These are phyloP conservation scores for Stemphylium vesicarium DNA, from an alignment of 2,329 filamentous ascomycete genomes.

Conservation along the genomic window DNA sequence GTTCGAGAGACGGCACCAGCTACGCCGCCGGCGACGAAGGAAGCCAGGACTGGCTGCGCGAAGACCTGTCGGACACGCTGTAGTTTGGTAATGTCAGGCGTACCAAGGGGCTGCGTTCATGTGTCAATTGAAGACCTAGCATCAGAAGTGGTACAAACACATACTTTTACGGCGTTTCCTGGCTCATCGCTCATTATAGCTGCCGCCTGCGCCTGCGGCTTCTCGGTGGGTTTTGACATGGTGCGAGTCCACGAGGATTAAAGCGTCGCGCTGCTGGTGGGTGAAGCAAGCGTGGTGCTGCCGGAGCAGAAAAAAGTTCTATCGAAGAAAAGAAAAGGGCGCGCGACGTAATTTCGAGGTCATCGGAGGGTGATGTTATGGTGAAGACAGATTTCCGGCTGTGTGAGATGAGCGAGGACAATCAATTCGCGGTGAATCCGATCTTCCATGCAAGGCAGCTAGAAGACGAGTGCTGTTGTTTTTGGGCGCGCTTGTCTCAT, in stretches of 20 bases:
- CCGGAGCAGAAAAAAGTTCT: constrained; percentile 14
- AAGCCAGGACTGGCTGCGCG: constrained; percentile 84
- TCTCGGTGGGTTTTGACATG: constrained; percentile 30
- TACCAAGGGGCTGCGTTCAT: constrained; percentile 22
- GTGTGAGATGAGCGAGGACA: constrained; percentile 15
- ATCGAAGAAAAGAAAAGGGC: constrained; percentile 29
- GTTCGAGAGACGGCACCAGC: constrained; percentile 97
- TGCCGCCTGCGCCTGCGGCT: constrained; percentile 22
- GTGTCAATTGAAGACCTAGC: constrained; percentile 21
- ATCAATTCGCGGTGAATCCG: constrained; percentile 23
- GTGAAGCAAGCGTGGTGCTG: neutral
- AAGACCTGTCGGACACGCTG: constrained; percentile 52
- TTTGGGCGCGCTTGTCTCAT: constrained; percentile 14
- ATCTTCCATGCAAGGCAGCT: constrained; percentile 41
- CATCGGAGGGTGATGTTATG: constrained; percentile 37
- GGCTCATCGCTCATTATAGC: constrained; percentile 29
- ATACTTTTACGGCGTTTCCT: constrained; percentile 30
- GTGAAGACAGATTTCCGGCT: constrained; percentile 23
- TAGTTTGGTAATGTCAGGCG: constrained; percentile 26
- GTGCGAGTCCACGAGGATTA: constrained; percentile 12
- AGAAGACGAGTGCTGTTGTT: constrained; percentile 3
- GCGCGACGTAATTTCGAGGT: constrained; percentile 31
- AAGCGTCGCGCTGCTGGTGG: constrained; percentile 4
- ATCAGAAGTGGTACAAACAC: constrained; percentile 11
- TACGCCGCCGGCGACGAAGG: constrained; percentile 91